Evolutionary conservation across 352 stramenopile species (phyloP), one percentile per base, ranked within the genome.

Genomic region (Phytophthora sp.): DNA sequence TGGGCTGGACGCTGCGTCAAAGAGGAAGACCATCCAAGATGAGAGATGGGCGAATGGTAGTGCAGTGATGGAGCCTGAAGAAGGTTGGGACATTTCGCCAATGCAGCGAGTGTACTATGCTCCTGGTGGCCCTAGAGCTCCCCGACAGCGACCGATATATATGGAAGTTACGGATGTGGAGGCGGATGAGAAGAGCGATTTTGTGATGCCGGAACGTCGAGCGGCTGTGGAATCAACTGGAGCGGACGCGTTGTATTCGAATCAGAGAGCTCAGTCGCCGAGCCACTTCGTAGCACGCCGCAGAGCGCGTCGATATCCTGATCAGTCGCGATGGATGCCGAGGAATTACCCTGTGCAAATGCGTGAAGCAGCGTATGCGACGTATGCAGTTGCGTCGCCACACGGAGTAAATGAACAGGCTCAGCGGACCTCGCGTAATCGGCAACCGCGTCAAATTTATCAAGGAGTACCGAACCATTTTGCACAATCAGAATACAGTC

Each of bases 121-220:
- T 36, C 9, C 20, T 36, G 35, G 46, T 27, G 54, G 23, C 3
- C 31, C 46, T 1, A 52, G 49, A 45, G 21, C 31, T 27, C 45
- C 21, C 29, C 54, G 44, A 21, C 54, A 76, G 44, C 62, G 39
- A 5, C 51, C 66, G 33, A 57, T 63, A 55, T 79, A 67, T 47
- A 13, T 49, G 27, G 35, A 68, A 11, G n/a, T 69, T 9, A 16
- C 27, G 1, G 61, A 76, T 23, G 15, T 69, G 12, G 63, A 73
- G 13, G 30, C 44, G 7, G 58, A 77, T 35, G 71, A 79, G n/a
- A 79, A 66, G 59, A 67, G n/a, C 4, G 55, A 72, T 1, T 72
- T 78, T 55, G 46, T 46, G 13, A 11, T 29, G 20, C 11, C 49
- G 13, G n/a, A 7, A 27, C 45, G 54, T 24, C 54, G 56, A 9